Conservation (phyloP, 345 rosid genomes). For the Dimocarpus longan region DNA sequence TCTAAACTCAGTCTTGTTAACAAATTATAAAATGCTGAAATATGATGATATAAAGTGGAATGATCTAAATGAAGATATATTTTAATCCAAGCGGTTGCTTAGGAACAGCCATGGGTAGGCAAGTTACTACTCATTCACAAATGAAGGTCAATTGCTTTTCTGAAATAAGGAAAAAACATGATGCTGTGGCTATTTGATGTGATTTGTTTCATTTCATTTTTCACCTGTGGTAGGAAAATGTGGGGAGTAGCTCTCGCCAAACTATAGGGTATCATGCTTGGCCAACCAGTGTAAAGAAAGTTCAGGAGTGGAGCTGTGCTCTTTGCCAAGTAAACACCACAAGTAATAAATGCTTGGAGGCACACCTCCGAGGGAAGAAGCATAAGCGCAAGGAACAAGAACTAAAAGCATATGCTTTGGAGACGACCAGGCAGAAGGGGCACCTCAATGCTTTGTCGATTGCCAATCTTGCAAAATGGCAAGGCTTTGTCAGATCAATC, state of each 20-base stretch:
- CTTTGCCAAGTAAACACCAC: conserved; percentile 32
- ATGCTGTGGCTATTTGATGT: not conserved
- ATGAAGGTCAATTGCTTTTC: not conserved
- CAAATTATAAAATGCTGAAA: not conserved
- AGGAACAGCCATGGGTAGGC: not conserved
- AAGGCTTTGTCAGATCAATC: conserved; percentile 26
- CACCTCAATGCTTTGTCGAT: too few relatives aligned
- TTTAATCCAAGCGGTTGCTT: not conserved
- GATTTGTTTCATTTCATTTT: not conserved
- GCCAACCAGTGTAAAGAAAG: conserved; percentile 9
- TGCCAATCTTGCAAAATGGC: conserved; percentile 22
- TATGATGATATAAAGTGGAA: not conserved
- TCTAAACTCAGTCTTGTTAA: not conserved
- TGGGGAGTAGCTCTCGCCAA: not conserved
- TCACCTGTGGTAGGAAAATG: conserved; percentile 17
- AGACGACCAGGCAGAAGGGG: not conserved
- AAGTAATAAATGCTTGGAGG: conserved; percentile 29
- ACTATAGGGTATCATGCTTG: not conserved
- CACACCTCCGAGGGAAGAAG: conserved; percentile 37
- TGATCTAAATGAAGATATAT: not conserved
- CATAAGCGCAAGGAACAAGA: conserved; percentile 28
- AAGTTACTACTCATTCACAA: not conserved
- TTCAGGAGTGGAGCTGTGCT: conserved; percentile 40
- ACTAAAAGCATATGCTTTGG: conserved; percentile 11
- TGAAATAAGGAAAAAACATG: not conserved